These are phyloP conservation scores for Colletotrichum simmondsii DNA, from an alignment of 2,329 filamentous ascomycete genomes.

Conservation along the genomic window DNA sequence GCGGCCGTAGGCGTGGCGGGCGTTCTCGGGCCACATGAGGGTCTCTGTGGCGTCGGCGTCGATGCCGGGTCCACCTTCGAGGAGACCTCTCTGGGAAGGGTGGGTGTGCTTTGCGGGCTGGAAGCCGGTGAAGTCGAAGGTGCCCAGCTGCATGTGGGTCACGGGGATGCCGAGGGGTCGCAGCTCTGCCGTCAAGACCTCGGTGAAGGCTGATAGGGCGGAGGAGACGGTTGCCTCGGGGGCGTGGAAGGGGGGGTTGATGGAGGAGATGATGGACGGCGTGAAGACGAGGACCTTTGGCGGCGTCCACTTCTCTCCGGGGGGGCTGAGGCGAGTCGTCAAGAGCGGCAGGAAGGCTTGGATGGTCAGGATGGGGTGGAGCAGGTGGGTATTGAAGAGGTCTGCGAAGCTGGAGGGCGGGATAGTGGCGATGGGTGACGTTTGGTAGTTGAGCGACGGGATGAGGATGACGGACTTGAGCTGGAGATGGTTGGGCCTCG, in stretches of 20 bases:
- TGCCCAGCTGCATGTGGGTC: constrained; percentile 89
- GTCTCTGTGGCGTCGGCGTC: constrained; percentile 62
- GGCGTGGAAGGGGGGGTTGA: constrained; percentile 83
- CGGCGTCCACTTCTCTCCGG: constrained; percentile 61
- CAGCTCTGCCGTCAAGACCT: constrained; percentile 83
- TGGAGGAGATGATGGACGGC: constrained; percentile 81
- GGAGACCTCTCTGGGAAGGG: constrained; percentile 48
- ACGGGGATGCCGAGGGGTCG: constrained; percentile 80
- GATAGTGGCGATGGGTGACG: constrained; percentile 86
- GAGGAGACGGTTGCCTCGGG: constrained; percentile 88
- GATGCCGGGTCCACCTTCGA: constrained; percentile 53
- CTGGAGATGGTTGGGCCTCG: constrained; percentile 79
- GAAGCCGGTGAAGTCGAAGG: constrained; percentile 84
- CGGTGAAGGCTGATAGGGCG: constrained; percentile 86
- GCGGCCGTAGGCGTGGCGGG: constrained; percentile 69
- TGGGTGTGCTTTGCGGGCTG: constrained; percentile 57
- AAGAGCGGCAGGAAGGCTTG: constrained; percentile 90
- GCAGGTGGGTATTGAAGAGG: constrained; percentile 89
- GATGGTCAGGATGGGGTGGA: constrained; percentile 88
- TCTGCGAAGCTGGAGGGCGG: constrained; percentile 87
- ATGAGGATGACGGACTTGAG: constrained; percentile 86
- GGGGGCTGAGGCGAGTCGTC: constrained; percentile 68
- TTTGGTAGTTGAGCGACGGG: constrained; percentile 82
- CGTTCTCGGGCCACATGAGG: constrained; percentile 72
- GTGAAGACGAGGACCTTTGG: constrained; percentile 82